Evolutionary conservation across 2,329 filamentous ascomycete genomes (phyloP).

Genomic region (Aspergillus carbonarius): DNA sequence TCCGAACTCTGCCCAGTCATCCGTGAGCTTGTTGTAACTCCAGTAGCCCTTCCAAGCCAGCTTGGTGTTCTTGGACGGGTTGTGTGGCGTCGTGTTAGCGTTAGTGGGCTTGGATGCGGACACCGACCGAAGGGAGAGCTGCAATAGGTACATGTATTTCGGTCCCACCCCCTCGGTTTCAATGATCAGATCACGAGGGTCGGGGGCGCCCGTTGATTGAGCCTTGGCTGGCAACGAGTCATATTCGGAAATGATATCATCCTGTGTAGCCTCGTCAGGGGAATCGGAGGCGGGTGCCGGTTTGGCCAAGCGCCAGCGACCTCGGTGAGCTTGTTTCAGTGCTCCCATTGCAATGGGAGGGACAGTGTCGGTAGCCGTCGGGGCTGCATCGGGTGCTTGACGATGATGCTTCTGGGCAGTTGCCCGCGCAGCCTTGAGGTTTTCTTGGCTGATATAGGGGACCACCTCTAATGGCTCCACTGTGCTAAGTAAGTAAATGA

Average conservation of each 20-base stretch:
- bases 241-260: slow-evolving; percentile 37
- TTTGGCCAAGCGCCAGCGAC: slow-evolving; percentile 65
- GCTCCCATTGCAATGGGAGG: slow-evolving; percentile 49
- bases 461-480: slow-evolving; percentile 84
- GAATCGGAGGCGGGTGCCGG: slow-evolving; percentile 33
- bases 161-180: slow-evolving; percentile 80
- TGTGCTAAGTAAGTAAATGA: slow-evolving; percentile 77
- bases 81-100: slow-evolving; percentile 22
- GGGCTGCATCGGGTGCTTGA: slow-evolving; percentile 39
- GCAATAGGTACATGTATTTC: slow-evolving; percentile 84
- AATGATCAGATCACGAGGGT: slow-evolving; percentile 65
- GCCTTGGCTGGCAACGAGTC: slow-evolving; percentile 18
- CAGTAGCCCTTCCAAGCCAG: slow-evolving; percentile 85
- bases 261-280: slow-evolving; percentile 13
- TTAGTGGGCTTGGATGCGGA: slow-evolving; percentile 54
- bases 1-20: slow-evolving; percentile 84
- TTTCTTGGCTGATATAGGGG: slow-evolving; percentile 72
- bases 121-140: slow-evolving; percentile 62
- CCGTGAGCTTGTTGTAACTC: slow-evolving; percentile 84
- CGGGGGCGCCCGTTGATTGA: slow-evolving; percentile 21
- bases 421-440: slow-evolving; percentile 50
- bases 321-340: slow-evolving; percentile 67
- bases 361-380: slow-evolving; percentile 31
- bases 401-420: slow-evolving; percentile 34
- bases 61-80: slow-evolving; percentile 74